Base-by-base conservation (phyloP, 495 filamentous ascomycete species). In the Annulohypoxylon moriforme region DNA sequence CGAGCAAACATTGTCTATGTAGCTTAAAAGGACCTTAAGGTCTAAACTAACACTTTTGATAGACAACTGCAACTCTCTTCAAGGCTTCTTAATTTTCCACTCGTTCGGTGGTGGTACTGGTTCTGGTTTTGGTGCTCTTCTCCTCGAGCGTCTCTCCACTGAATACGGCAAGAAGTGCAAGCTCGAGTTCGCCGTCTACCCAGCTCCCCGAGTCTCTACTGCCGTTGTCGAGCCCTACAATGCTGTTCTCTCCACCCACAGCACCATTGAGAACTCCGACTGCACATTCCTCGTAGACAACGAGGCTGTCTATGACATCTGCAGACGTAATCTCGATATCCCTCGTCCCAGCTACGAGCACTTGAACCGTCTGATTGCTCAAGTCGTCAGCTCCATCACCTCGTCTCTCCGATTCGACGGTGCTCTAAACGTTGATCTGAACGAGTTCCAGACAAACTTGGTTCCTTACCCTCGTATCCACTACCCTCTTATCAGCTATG, bases 91-190 rank as follows among this genome's bases (percentile, higher is more conserved):
- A 59, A 90, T 96, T 81, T 97, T 97, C 89, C 93, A 96, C 85
- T 96, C 93, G 58, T 97, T 96, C 76, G 93, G 93, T 75, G 93
- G 93, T 79, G 93, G 93, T 83, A 97, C 93, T 68, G 93, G 93
- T 58, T 97, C 93, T 67, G 93, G 93, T 57, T 97, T 96, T 73
- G 93, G 93, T 81, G 91, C 93, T 64, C 88, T 96, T 24, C 85
- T 97, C 63, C 88, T 96, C 52, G 93, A 97, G 84, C 93, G 92
- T 69, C 90, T 97, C 34, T 90, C 93, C 25, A 90, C 91, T 71
- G 93, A 96, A 80, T 97, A 95, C 76, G 92, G 90, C 80, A 96
- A 96, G 89, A 97, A 97, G 87, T 93, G 89, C 84, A 97, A 97
- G 86, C 90, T 97, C 50, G 93, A 97, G 80, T 97, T 97, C 81